These are phyloP conservation scores for Choiromyces venosus DNA, from an alignment of 495 filamentous ascomycete species.

Conservation along the genomic window DNA sequence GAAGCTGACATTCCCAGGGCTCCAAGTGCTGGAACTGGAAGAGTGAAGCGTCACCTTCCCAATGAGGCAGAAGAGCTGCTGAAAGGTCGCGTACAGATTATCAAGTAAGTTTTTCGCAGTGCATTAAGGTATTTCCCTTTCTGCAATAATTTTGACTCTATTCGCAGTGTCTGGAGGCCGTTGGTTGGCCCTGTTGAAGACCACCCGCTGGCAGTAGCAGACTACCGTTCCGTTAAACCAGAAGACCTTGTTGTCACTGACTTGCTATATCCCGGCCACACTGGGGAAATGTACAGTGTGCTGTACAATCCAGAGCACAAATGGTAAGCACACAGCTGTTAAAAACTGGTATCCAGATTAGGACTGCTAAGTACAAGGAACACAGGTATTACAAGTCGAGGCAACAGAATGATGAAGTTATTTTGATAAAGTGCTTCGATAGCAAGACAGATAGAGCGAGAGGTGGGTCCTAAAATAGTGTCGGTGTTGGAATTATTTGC, in stretches of 20 bases:
- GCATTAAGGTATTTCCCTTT: not conserved
- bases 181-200: slow-evolving; percentile 1
- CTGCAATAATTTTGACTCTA: not conserved
- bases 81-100: slow-evolving; percentile 4
- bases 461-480: not conserved
- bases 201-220: slow-evolving; percentile 1
- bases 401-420: slow-evolving; percentile 6
- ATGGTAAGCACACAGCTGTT: not conserved
- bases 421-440: slow-evolving; percentile 5
- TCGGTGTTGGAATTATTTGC: not conserved
- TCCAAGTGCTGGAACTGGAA: not conserved
- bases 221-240: slow-evolving; percentile 3
- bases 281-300: slow-evolving; percentile 1
- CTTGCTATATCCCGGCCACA: slow-evolving; percentile 2
- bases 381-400: not conserved
- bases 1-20: not conserved
- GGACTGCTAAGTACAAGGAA: not conserved
- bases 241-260: not conserved
- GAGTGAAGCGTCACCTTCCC: slow-evolving; percentile 1
- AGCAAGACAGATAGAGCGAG: slow-evolving; percentile 3
- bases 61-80: not conserved
- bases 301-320: not conserved
- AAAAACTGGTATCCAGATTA: not conserved
- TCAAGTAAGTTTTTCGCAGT: slow-evolving; percentile 2
- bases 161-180: not conserved